Percentiles rank a stretch among this genome's conserved stretches.
These are phyloP conservation scores for Tillandsia leiboldiana DNA, from an alignment of 176 grass and related monocot species.

Conservation along the genomic window DNA sequence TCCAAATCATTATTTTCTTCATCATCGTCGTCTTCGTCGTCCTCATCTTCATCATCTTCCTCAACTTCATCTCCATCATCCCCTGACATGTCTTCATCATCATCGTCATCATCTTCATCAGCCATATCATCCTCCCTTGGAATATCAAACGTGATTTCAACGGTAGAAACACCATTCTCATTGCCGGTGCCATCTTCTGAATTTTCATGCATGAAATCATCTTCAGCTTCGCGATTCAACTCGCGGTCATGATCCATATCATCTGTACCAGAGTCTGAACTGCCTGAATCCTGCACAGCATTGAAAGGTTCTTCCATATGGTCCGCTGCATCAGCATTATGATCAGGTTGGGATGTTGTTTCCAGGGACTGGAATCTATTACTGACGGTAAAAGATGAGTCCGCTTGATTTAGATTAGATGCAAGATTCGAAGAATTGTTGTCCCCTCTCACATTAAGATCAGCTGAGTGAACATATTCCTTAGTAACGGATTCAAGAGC, in stretches of 20 bases:
- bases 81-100: constrained; percentile 67
- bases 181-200: constrained; percentile 65
- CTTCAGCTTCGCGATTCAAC: constrained; percentile 60
- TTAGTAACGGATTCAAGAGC: constrained; percentile 81
- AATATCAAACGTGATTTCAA: constrained; percentile 95
- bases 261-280: constrained; percentile 69
- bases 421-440: constrained; percentile 33
- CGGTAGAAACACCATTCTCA: constrained; percentile 57
- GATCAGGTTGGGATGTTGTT: constrained; percentile 47
- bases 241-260: constrained; percentile 88
- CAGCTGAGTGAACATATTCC: constrained; percentile 73
- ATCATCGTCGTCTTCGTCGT: constrained; percentile 60
- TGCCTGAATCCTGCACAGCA: constrained; percentile 44
- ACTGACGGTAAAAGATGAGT: constrained; percentile 24
- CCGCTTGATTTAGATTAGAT: constrained; percentile 46
- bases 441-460: constrained; percentile 56
- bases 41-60: constrained; percentile 74
- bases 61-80: constrained; percentile 42
- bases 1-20: constrained; percentile 80
- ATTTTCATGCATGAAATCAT: constrained; percentile 96
- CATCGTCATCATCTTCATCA: constrained; percentile 58
- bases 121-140: constrained; percentile 73
- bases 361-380: constrained; percentile 64
- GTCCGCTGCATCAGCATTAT: constrained; percentile 45
- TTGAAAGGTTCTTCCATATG: constrained; percentile 48